Evolutionary conservation across 192 early-diverging fungal species (phyloP), one percentile per base, ranked within the genome.

Genomic region (Haplosporangium gracile): DNA sequence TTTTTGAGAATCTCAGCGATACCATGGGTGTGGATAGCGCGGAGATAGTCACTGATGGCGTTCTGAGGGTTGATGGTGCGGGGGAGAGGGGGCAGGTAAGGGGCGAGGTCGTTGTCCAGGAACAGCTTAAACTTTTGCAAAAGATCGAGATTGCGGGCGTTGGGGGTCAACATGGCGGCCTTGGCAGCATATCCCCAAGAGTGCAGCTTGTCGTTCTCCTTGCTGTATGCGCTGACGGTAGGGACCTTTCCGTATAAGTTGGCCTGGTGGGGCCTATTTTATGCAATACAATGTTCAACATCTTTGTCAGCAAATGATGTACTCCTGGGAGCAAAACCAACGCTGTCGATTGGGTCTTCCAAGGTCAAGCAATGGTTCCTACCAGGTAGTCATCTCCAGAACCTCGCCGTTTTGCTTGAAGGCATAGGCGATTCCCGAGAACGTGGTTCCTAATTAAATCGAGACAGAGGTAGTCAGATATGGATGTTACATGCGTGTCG

Each of bases 391-490:
- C 57, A 91, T 81, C 71, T 91, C 91, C 26, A 80, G 73, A 16
- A 91, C 81, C 53, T 91, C 91, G 24, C 83, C 83, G 51, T 91
- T 86, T 36, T 86, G 85, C 57, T 80, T 81, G 68, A 88, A 89
- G 4, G 91, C 88, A 82, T 91, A 91, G 2, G 91, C 89, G 16
- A 88, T 83, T 51, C 91, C 91, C 6, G 91, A 90, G 69, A 82
- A 91, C 2, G 72, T 90, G 68, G 80, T 81, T 73, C 89, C 83
- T 85, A 65, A 57, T 32, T 32, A 34, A 34, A 4, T 26, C 13
- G 10, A 29, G 26, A 32, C 45, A 51, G 16, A 1, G n/a, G 24
- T 36, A 49, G 39, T 20, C 42, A 24, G 18, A 51, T 51, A 26
- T 9, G 69, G 42, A 32, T 39, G 69, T 70, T 70, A 1, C 26